A percentile compares a stretch with the other conserved stretches of the same genome.
phyloP scores from a whole-genome alignment of 1,139 yeast species.

The Candida pseudoviswanathii region DNA sequence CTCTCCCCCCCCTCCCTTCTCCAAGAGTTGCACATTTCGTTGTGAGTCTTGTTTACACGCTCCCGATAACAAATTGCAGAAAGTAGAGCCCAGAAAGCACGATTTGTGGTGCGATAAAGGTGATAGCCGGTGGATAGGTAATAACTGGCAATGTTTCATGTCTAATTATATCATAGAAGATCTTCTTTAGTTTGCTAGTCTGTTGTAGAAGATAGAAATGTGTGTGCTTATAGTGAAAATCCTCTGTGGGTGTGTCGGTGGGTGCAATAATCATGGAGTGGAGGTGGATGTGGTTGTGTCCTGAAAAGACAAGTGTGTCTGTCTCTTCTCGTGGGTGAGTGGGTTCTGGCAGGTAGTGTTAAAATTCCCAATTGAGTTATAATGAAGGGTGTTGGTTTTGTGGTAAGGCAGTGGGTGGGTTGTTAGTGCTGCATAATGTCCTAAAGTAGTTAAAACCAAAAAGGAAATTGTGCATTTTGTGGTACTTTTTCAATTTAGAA shows the following conservation, averaged over 20 bases:
- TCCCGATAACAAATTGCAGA: too few species aligned
- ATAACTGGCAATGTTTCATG: slow-evolving; percentile 1
- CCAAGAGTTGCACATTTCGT: neutral
- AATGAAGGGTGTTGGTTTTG: neutral
- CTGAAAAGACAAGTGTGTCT: neutral
- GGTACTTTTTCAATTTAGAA: neutral
- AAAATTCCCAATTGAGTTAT: too few species aligned
- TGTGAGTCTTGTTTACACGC: neutral
- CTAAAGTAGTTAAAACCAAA: neutral
- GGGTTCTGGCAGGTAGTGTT: too few species aligned
- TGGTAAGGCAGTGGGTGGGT: neutral
- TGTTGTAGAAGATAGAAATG: neutral
- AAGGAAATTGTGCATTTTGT: neutral
- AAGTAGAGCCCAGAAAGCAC: neutral
- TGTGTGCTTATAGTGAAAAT: neutral
- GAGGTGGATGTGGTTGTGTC: neutral
- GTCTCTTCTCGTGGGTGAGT: too few species aligned
- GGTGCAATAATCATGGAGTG: neutral
- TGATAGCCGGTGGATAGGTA: neutral
- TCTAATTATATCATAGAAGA: slow-evolving; percentile 1
- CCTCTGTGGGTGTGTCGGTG: neutral
- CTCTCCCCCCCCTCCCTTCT: too few species aligned
- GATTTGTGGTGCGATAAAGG: neutral
- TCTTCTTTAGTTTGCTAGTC: neutral
- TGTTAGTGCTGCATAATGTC: neutral